Conservation (phyloP, 2,329 filamentous ascomycete species). For the Sporothrix curviconia region DNA sequence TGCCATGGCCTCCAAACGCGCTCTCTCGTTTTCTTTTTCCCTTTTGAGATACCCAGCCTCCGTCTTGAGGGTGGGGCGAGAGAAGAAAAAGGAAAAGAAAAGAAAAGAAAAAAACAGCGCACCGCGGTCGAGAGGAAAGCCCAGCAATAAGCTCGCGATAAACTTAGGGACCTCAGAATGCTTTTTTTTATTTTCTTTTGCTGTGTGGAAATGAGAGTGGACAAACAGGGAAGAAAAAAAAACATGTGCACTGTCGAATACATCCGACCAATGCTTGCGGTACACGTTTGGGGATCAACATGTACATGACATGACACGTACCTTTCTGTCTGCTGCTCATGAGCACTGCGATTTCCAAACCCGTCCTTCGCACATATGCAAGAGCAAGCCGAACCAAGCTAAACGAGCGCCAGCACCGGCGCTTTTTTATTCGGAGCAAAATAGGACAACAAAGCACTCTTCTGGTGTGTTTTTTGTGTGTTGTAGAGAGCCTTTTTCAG, state of each 20-base stretch:
- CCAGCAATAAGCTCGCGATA: too few species aligned
- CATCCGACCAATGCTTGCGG: neutral
- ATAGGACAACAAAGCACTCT: neutral
- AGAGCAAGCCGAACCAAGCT: slow-evolving; percentile 1
- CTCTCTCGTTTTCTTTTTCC: slow-evolving; percentile 9
- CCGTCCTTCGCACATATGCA: slow-evolving; percentile 4
- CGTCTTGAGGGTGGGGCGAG: too few species aligned
- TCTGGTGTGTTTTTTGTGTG: neutral
- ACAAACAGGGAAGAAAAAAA: too few species aligned
- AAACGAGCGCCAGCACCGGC: neutral
- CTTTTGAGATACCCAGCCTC: too few species aligned
- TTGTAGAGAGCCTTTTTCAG: too few species aligned
- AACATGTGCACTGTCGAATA: neutral
- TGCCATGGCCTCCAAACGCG: too few species aligned
- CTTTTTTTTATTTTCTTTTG: too few species aligned
- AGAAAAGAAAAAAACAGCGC: neutral
- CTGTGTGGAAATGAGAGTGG: too few species aligned
- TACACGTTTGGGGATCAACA: slow-evolving; percentile 6
- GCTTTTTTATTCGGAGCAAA: slow-evolving; percentile 5
- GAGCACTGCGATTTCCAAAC: neutral
- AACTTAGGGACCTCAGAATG: too few species aligned
- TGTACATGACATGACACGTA: too few species aligned
- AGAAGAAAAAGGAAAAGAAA: neutral
- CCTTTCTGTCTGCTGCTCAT: neutral
- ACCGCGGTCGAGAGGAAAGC: too few species aligned